Percentiles rank a stretch among this genome's conserved stretches.
phyloP scores from a whole-genome alignment of 1,284 basidiomycete species.

The Cystobasidiaceae sp. region DNA sequence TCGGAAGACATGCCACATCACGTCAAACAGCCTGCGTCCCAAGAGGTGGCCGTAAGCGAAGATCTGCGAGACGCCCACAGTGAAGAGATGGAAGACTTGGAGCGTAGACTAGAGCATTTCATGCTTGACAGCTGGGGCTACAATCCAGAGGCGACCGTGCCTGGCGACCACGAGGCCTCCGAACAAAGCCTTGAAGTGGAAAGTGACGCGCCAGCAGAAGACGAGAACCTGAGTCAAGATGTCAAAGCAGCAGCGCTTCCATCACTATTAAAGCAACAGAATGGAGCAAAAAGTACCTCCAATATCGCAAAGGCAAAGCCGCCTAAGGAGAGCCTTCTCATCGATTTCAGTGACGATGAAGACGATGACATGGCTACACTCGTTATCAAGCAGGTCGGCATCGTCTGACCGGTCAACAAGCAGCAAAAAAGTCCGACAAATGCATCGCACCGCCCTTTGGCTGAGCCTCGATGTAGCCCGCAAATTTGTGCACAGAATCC shows the following conservation, averaged over 20 bases:
- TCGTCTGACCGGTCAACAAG: too few relatives aligned
- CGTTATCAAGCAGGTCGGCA: neutral
- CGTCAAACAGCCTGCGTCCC: neutral
- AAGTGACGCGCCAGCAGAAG: neutral
- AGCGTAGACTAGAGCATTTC: neutral
- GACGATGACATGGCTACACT: slow-evolving; percentile 9
- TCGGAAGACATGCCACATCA: neutral
- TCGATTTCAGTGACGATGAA: slow-evolving; percentile 17
- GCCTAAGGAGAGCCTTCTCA: neutral
- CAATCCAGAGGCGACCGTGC: neutral
- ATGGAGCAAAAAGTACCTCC: too few relatives aligned
- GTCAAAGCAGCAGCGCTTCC: too few relatives aligned
- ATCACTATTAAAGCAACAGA: neutral
- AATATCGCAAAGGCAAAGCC: neutral
- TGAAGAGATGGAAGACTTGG: neutral
- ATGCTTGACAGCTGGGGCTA: slow-evolving; percentile 10
- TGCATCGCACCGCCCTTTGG: too few relatives aligned
- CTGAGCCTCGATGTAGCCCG: too few relatives aligned
- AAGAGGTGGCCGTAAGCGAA: too few relatives aligned
- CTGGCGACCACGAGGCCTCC: neutral
- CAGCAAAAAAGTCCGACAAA: too few relatives aligned
- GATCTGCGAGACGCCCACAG: neutral
- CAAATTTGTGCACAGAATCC: neutral
- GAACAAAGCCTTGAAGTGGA: neutral
- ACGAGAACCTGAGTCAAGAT: too few relatives aligned